Evolutionary conservation across 129 eudicot species (phyloP), one percentile per base, ranked within the genome.

Genomic region (Flaveria robusta): DNA sequence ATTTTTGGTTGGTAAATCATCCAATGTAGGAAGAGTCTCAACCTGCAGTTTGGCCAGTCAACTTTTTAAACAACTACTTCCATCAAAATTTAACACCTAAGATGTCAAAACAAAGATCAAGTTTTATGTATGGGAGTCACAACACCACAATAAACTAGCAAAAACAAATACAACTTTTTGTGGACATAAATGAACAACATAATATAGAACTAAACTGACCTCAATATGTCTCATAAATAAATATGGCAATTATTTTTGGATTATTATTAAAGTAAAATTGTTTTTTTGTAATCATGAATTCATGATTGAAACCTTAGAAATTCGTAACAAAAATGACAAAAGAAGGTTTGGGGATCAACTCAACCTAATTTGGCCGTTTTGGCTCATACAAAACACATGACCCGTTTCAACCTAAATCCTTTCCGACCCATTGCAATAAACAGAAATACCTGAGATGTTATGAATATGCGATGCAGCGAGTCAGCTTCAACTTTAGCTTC

Each of bases 381-480:
- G 51, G 12, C 51, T 3, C 16, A 3, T 46, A 46, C 51, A 9
- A 12, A 13, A 13, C 37, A 46, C 12, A 46, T 13, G 51, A 46
- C 51, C n/a, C 51, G 4, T 13, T 60, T 13, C 39, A 24, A 24
- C 66, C 10, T 59, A 26, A 23, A 45, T 4, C 73, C 8, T 10
- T 42, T 20, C 51, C 13, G 23, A 45, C 23, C 20, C 74, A 16
- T 14, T 23, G 12, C 4, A 46, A 31, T 29, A 47, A 75, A 37
- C 4, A 37, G 1, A 68, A 66, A 71, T 86, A 94, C 99, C 99
- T 94, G 99, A 71, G 99, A 94, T 56, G 99, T 94, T 72, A 94
- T 84, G 69, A 94, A 94, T 87, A 94, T 88, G 75, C 93, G 90
- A 74, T 87, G 82, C 75, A 94, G 79, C 12, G 90, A 74, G 86